Conservation (phyloP, 2,329 filamentous ascomycete species). For the Aspergillus fumigatiaffinis region DNA sequence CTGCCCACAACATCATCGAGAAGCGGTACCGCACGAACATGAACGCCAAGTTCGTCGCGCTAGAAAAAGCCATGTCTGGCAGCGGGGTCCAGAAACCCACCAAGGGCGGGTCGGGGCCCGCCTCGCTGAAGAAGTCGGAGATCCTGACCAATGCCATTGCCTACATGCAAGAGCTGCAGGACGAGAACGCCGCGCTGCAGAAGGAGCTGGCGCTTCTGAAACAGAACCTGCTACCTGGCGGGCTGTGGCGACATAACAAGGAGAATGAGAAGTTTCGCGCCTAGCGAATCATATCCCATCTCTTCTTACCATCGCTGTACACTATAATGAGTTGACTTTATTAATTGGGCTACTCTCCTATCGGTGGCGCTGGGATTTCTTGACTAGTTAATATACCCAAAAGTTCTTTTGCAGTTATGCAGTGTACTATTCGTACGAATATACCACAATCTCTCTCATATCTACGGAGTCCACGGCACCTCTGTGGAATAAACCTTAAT, state of each 20-base stretch:
- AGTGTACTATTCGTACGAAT: not conserved
- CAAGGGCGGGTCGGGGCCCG: constrained; percentile 21
- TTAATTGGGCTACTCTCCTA: not conserved
- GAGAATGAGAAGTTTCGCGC: constrained; percentile 14
- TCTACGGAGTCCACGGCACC: no score
- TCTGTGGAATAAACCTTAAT: not conserved
- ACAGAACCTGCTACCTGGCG: constrained; percentile 23
- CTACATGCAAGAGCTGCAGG: constrained; percentile 35
- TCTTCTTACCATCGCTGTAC: not conserved
- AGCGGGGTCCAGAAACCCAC: constrained; percentile 21
- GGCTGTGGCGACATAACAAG: constrained; percentile 22
- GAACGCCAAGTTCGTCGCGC: constrained; percentile 39
- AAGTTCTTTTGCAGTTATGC: not conserved
- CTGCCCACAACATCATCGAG: constrained; percentile 41
- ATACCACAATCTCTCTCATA: no score
- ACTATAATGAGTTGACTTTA: not conserved
- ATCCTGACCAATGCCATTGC: constrained; percentile 34
- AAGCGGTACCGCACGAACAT: constrained; percentile 42
- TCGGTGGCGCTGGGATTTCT: not conserved
- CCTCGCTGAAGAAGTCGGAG: constrained; percentile 36
- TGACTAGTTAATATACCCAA: not conserved
- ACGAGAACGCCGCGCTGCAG: constrained; percentile 29
- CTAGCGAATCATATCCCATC: not conserved
- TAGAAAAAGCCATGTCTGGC: constrained; percentile 34
- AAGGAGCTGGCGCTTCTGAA: constrained; percentile 32